phyloP scores from a whole-genome alignment of 2,329 filamentous ascomycete genomes.

The Ophiostoma montium region DNA sequence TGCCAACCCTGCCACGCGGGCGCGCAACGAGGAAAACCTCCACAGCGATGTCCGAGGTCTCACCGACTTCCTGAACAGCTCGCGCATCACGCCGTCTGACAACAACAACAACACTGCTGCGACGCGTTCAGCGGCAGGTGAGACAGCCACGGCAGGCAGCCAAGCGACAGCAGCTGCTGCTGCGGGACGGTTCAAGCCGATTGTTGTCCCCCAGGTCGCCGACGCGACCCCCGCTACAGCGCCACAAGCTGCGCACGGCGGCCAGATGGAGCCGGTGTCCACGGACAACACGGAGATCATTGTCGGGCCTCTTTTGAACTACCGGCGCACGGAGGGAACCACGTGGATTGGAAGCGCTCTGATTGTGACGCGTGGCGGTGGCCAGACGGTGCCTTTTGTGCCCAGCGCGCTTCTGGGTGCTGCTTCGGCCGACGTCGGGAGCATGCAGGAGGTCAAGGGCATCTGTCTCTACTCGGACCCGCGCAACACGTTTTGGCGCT shows the following conservation, averaged over 20 bases:
- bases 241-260: too few species aligned
- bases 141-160: not conserved
- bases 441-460: slow-evolving; percentile 31
- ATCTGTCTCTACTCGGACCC: slow-evolving; percentile 50
- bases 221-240: not conserved
- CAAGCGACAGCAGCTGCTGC: not conserved
- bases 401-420: slow-evolving; percentile 44
- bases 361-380: slow-evolving; percentile 63
- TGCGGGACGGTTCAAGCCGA: slow-evolving; percentile 7
- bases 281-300: slow-evolving; percentile 45
- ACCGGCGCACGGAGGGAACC: slow-evolving; percentile 53
- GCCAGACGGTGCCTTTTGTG: slow-evolving; percentile 38
- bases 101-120: too few species aligned
- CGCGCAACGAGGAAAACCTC: slow-evolving; percentile 26
- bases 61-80: slow-evolving; percentile 40
- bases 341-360: slow-evolving; percentile 77
- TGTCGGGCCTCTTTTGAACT: slow-evolving; percentile 65
- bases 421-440: slow-evolving; percentile 18
- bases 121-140: too few species aligned
- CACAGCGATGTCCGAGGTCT: slow-evolving; percentile 34
- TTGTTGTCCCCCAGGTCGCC: slow-evolving; percentile 5
- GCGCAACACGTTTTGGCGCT: slow-evolving; percentile 81
- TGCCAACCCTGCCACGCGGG: slow-evolving; percentile 18
- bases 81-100: slow-evolving; percentile 25
- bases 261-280: slow-evolving; percentile 5